Base-by-base conservation (phyloP, 2,329 filamentous ascomycete species). In the Phyllosticta paracitricarpa region DNA sequence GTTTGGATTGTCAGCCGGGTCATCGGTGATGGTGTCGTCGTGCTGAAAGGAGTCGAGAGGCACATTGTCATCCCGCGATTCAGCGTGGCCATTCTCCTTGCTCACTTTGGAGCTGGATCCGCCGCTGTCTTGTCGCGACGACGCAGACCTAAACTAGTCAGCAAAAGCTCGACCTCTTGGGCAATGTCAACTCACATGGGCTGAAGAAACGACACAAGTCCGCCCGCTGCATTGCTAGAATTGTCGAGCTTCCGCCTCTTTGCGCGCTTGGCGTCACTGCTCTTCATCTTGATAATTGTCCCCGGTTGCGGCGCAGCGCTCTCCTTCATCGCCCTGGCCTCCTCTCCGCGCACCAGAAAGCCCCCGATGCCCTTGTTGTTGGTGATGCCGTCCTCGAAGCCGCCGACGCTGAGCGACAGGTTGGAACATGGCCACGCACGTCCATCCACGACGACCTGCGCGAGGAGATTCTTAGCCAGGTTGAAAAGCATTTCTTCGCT, bases 341-440 rank as follows among this genome's bases (percentile, higher is more conserved):
- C 78, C 4, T 83, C 78, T 3, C 82, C 83, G 54, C 81, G 87
- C 26, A 96, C 78, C n/a, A 99, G 79, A 69, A 97, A 97, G 0
- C 84, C 81, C 54, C 88, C 87, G 66, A 99, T 97, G 35, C 88
- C 89, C 79, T 86, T 87, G 69, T 96, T 97, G 4, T 89, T 88
- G 51, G 82, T 84, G 62, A 93, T 78, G 2, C 90, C 89, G 65
- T 97, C 91, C 72, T 97, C 92, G 65, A 97, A 97, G 0, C 91
- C 92, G n/a, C 85, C 87, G 25, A 97, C 90, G 65, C 88, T 92
- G 54, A 97, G 76, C 62, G 89, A 94, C 8, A 99, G 79, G 70
- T 96, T 94, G n/a, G 85, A 81, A 71, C 94, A 97, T 6, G 94
- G 94, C 91, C 91, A 97, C 17, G 89, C 86, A 58, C 82, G 79